Base-by-base conservation (phyloP, 2,329 filamentous ascomycete genomes). In the Claviceps arundinis region DNA sequence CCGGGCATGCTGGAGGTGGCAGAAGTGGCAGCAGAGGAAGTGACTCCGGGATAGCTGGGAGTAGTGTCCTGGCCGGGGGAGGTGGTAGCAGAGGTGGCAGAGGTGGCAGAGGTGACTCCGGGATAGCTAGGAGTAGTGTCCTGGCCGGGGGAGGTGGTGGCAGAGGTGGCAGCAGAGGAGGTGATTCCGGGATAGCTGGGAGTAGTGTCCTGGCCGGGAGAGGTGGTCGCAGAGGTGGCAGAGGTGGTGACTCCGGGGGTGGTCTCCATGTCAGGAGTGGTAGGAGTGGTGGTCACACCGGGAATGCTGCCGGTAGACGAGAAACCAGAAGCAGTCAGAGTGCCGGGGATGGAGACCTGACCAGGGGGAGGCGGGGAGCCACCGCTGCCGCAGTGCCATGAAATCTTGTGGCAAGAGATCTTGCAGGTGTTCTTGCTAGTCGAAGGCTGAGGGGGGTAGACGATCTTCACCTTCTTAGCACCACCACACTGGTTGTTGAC, bases 401-500 rank as follows among this genome's bases (percentile, higher is more conserved):
- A 26, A 37, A 57, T 54, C 52, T 55, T 53, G 53, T 50, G 47
- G 38, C 52, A 42, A 17, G 38, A 76, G 60, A 94, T 80, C 64
- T 75, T 77, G 70, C 87, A 93, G 60, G 69, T 70, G 47, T 75
- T 69, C 65, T 80, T 75, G 53, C 54, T 69, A 65, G 80, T 75
- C 53, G 55, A 65, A 62, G 38, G 71, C 63, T 84, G 80, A 54
- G 78, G 68, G 57, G 78, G 76, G 68, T 75, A 81, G 65, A 82
- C 70, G 65, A 96, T 82, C 51, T 79, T 82, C 55, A 96, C 89
- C 53, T 81, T 82, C 65, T 78, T 88, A 58, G 91, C 90, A 69
- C 90, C 90, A 79, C 89, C 91, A 66, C 91, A 97, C 76, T 96
- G 89, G 55, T 74, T 80, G 78, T 96, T 96, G 70, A 80, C 71